Conservation (phyloP, 352 stramenopile genomes). For the Blastocystis sp. region DNA sequence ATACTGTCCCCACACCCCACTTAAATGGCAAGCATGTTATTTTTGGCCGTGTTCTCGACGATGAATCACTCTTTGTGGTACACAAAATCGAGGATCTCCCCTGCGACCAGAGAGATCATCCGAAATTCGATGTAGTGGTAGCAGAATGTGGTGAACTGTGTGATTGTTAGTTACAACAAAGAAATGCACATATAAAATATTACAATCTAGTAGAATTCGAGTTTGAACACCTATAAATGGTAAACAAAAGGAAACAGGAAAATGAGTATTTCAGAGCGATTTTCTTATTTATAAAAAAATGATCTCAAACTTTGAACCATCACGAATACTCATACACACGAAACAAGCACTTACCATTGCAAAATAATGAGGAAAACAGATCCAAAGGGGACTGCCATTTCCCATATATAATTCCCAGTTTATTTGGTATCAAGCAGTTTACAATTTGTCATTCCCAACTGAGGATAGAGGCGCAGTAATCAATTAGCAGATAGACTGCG, state of each 20-base stretch:
- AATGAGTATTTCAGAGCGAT: constrained; percentile 34
- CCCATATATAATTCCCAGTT: neutral
- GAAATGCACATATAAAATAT: neutral
- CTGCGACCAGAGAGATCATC: constrained; percentile 83
- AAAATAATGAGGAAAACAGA: neutral
- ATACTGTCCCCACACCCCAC: constrained; percentile 76
- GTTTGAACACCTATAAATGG: neutral
- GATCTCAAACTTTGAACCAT: constrained; percentile 62
- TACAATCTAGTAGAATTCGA: neutral
- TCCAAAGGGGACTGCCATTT: neutral
- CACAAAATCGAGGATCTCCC: constrained; percentile 81
- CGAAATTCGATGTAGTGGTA: constrained; percentile 82
- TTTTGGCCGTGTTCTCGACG: constrained; percentile 84
- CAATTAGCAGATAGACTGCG: too few relatives aligned
- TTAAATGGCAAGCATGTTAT: constrained; percentile 98
- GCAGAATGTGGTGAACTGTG: constrained; percentile 84
- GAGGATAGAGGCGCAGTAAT: neutral
- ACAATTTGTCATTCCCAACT: neutral
- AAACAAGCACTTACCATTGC: neutral
- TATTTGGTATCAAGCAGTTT: neutral
- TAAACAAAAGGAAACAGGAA: neutral
- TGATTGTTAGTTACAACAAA: neutral
- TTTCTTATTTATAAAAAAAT: constrained; percentile 53
- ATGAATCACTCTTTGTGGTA: constrained; percentile 75
- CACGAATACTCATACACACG: constrained; percentile 42